A percentile compares a stretch with the other conserved stretches of the same genome.
Conservation (phyloP, 306 rosid species). For the Calophaca sinica region DNA sequence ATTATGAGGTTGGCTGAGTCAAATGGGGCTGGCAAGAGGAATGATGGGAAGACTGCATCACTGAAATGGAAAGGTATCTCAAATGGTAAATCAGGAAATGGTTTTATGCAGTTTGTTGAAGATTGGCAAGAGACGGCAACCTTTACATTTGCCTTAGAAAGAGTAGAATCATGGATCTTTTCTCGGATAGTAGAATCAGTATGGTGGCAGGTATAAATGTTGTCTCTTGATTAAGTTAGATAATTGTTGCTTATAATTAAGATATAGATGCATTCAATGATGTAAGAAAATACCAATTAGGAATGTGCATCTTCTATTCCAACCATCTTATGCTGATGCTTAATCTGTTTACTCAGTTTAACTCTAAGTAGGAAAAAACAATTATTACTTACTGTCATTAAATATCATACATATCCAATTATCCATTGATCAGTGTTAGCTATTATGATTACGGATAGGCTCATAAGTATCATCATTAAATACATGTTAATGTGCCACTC, state of each 20-base stretch:
- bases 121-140: slow-evolving; percentile 99
- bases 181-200: slow-evolving; percentile 96
- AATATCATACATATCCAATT: not conserved
- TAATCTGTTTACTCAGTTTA: not conserved
- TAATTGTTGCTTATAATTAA: slow-evolving; percentile 34
- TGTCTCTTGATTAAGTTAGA: not conserved
- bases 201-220: slow-evolving; percentile 95
- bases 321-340: not conserved
- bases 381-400: not conserved
- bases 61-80: slow-evolving; percentile 63
- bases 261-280: slow-evolving; percentile 26
- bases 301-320: not conserved
- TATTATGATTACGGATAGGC: not conserved
- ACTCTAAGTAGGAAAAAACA: slow-evolving; percentile 30
- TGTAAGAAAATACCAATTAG: slow-evolving; percentile 7
- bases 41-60: slow-evolving; percentile 55
- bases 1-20: slow-evolving; percentile 55
- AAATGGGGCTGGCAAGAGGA: slow-evolving; percentile 57
- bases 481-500: not conserved
- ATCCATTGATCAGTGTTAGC: not conserved
- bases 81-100: slow-evolving; percentile 62
- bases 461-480: not conserved
- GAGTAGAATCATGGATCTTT: slow-evolving; percentile 96
- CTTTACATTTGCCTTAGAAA: slow-evolving; percentile 72
- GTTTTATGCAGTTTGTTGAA: slow-evolving; percentile 57